Evolutionary conservation across 2,329 filamentous ascomycete species (phyloP).

Genomic region (Pseudonectria foliicola): DNA sequence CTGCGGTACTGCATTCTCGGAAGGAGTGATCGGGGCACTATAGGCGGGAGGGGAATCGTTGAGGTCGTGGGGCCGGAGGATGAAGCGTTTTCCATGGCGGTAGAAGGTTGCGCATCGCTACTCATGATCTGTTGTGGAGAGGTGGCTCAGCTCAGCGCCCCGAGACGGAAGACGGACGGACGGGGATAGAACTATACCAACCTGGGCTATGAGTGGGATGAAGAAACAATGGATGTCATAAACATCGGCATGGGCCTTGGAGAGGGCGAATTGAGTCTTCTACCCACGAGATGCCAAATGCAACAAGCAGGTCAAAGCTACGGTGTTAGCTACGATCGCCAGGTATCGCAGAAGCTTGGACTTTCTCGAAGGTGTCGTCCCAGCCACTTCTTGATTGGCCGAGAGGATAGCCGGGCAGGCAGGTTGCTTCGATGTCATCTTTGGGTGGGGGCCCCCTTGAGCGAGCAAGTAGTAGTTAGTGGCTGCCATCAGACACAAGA

Average conservation of each 20-base stretch:
- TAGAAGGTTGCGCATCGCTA: constrained; percentile 22
- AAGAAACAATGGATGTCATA: too few relatives aligned
- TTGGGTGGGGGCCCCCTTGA: too few relatives aligned
- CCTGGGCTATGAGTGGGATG: too few relatives aligned
- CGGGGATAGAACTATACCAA: too few relatives aligned
- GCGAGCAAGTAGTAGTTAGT: too few relatives aligned
- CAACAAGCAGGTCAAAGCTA: too few relatives aligned
- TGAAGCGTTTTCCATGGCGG: constrained; percentile 20
- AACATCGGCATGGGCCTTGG: too few relatives aligned
- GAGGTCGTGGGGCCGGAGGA: constrained; percentile 12
- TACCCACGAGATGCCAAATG: too few relatives aligned
- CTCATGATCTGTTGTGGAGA: constrained; percentile 23
- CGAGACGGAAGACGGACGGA: too few relatives aligned
- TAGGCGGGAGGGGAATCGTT: too few relatives aligned
- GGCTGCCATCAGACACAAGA: too few relatives aligned
- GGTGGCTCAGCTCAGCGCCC: neutral
- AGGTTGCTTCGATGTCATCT: too few relatives aligned
- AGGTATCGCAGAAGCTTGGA: constrained; percentile 14
- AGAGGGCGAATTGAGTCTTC: neutral
- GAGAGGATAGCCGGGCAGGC: constrained; percentile 2
- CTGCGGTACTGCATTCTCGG: constrained; percentile 53
- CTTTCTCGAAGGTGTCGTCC: constrained; percentile 23
- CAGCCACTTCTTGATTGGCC: constrained; percentile 18
- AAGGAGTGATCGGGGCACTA: constrained; percentile 20
- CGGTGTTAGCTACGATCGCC: constrained; percentile 8